phyloP scores from a whole-genome alignment of 176 grass and related monocot species.

The Triticum dicoccoides region DNA sequence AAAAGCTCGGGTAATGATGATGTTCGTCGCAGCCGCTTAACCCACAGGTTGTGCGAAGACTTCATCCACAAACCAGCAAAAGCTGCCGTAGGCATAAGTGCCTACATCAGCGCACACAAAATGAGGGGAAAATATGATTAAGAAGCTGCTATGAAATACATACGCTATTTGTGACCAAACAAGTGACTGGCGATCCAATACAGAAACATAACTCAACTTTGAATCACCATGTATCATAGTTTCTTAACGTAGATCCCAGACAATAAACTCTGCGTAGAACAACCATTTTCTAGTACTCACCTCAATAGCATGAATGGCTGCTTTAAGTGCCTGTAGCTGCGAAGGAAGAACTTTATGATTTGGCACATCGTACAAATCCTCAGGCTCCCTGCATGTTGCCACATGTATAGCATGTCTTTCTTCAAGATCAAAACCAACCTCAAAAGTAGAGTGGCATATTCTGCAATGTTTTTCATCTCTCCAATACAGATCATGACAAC shows the following conservation, averaged over 20 bases:
- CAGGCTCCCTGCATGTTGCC: constrained; percentile 66
- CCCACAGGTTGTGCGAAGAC: constrained; percentile 88
- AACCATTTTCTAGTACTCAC: constrained; percentile 41
- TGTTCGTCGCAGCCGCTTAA: constrained; percentile 79
- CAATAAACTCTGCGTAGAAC: neutral
- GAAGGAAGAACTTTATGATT: constrained; percentile 81
- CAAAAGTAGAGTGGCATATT: constrained; percentile 88
- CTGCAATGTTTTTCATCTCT: constrained; percentile 99
- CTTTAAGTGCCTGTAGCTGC: constrained; percentile 89
- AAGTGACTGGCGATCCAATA: neutral
- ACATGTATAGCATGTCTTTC: constrained; percentile 90
- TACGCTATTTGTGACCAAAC: neutral
- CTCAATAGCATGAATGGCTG: constrained; percentile 89
- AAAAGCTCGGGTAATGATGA: constrained; percentile 88
- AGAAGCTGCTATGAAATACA: neutral
- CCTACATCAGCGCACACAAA: constrained; percentile 43
- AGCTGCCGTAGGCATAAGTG: constrained; percentile 64
- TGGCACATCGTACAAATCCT: constrained; percentile 38
- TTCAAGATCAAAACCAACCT: constrained; percentile 95
- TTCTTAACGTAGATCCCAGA: neutral
- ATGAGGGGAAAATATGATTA: constrained; percentile 5
- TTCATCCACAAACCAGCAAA: constrained; percentile 86
- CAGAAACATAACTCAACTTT: neutral
- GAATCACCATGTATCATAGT: neutral
- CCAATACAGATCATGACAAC: constrained; percentile 95